Conservation (phyloP, 495 filamentous ascomycete species). For the Delitschia confertaspora region DNA sequence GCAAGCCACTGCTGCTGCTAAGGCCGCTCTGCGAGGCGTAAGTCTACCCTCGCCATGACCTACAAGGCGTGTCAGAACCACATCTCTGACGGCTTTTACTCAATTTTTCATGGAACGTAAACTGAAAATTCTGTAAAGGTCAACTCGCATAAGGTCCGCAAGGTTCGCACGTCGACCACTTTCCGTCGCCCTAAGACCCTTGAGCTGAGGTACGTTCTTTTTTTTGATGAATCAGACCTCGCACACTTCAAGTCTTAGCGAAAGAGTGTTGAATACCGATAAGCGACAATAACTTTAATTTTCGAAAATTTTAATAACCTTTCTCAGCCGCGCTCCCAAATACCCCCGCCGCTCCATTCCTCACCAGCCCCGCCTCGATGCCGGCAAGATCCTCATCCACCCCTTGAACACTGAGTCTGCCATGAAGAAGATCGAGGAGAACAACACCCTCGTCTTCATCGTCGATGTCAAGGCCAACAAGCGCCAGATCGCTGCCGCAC, state of each 20-base stretch:
- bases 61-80: conserved; percentile 37
- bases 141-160: conserved; percentile 79
- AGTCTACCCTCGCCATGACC: conserved; percentile 35
- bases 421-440: conserved; percentile 99
- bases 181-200: conserved; percentile 98
- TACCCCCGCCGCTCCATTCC: conserved; percentile 94
- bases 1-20: conserved; percentile 84
- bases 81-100: conserved; percentile 38
- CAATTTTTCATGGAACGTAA: conserved; percentile 22
- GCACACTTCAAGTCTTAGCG: background rate
- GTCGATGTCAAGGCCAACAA: conserved; percentile 96
- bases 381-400: conserved; percentile 43
- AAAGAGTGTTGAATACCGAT: background rate
- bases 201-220: conserved; percentile 49
- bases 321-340: conserved; percentile 64
- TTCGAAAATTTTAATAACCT: background rate
- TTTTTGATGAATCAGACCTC: background rate
- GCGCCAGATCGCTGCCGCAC: conserved; percentile 94
- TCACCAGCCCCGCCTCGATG: conserved; percentile 81
- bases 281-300: background rate
- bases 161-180: conserved; percentile 83
- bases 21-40: conserved; percentile 86
- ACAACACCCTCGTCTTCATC: conserved; percentile 99
- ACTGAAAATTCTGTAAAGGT: conserved; percentile 38
- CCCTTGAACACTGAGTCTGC: conserved; percentile 95